These are phyloP conservation scores for Pyrus betulifolia DNA, from an alignment of 306 rosid species.

Conservation along the genomic window DNA sequence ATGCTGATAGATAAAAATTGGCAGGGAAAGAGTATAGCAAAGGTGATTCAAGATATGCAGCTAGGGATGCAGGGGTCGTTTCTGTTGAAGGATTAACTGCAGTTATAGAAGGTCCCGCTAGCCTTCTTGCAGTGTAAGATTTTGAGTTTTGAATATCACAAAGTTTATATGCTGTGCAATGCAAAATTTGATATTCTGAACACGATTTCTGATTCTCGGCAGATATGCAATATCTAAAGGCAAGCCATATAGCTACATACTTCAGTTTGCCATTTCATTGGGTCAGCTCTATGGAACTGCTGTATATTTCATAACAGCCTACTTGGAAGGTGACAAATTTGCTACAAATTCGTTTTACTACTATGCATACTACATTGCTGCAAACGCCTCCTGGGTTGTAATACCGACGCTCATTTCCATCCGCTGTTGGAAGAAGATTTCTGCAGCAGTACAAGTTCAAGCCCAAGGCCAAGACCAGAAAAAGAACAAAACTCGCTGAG, in stretches of 20 bases:
- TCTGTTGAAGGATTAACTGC: conserved; percentile 70
- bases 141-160: background rate
- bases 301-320: conserved; percentile 59
- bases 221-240: conserved; percentile 72
- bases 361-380: conserved; percentile 64
- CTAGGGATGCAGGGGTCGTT: conserved; percentile 61
- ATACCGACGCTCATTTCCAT: conserved; percentile 55
- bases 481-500: conserved; percentile 63
- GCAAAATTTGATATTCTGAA: background rate
- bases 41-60: conserved; percentile 92
- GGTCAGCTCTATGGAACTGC: conserved; percentile 79
- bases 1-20: conserved; percentile 1
- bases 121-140: conserved; percentile 80
- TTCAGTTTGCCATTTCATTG: conserved; percentile 76
- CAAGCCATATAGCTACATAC: conserved; percentile 68
- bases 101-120: conserved; percentile 78
- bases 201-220: conserved; percentile 12
- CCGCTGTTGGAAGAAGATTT: conserved; percentile 76
- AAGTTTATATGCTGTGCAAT: background rate
- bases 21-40: conserved; percentile 98
- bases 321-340: conserved; percentile 74
- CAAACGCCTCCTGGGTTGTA: conserved; percentile 66
- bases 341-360: conserved; percentile 53
- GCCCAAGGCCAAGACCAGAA: conserved; percentile 31
- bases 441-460: conserved; percentile 41